Evolutionary conservation across 208 protist genomes (phyloP).

Genomic region (Wallacemonas sp.): DNA sequence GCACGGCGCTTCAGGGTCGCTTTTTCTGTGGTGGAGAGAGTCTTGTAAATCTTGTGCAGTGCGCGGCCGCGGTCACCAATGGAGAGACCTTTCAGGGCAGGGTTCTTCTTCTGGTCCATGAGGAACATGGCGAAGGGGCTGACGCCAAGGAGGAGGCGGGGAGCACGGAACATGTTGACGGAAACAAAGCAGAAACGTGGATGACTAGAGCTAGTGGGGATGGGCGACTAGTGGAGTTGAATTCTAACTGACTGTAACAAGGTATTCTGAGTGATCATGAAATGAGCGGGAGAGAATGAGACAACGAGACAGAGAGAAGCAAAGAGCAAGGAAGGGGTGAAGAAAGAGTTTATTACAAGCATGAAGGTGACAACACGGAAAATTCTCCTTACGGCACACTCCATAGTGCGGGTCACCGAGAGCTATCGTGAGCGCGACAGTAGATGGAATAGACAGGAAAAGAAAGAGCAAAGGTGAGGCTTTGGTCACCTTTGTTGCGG

Average conservation of each 20-base stretch:
- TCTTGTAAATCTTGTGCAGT: conserved; percentile 87
- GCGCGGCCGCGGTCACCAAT: conserved; percentile 62
- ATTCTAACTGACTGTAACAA: too few relatives aligned
- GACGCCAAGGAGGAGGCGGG: conserved; percentile 52
- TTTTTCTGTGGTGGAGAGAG: conserved; percentile 53
- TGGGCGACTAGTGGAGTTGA: not conserved
- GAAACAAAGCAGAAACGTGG: conserved; percentile 11
- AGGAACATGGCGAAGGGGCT: conserved; percentile 89
- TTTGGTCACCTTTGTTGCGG: too few relatives aligned
- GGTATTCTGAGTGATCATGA: not conserved
- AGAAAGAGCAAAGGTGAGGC: too few relatives aligned
- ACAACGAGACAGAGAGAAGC: too few relatives aligned
- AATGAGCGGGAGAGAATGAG: not conserved
- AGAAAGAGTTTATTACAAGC: not conserved
- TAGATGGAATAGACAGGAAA: too few relatives aligned
- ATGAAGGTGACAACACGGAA: not conserved
- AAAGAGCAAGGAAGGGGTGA: not conserved
- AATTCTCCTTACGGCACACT: not conserved
- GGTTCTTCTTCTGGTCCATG: conserved; percentile 90
- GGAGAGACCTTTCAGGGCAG: conserved; percentile 60
- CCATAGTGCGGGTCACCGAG: too few relatives aligned
- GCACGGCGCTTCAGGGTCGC: conserved; percentile 65
- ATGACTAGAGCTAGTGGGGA: not conserved
- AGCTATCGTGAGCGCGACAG: too few relatives aligned
- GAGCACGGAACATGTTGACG: conserved; percentile 63